Evolutionary conservation across 2,329 filamentous ascomycete species (phyloP), one percentile per base, ranked within the genome.

Genomic region (Sodiomyces alkalinus): DNA sequence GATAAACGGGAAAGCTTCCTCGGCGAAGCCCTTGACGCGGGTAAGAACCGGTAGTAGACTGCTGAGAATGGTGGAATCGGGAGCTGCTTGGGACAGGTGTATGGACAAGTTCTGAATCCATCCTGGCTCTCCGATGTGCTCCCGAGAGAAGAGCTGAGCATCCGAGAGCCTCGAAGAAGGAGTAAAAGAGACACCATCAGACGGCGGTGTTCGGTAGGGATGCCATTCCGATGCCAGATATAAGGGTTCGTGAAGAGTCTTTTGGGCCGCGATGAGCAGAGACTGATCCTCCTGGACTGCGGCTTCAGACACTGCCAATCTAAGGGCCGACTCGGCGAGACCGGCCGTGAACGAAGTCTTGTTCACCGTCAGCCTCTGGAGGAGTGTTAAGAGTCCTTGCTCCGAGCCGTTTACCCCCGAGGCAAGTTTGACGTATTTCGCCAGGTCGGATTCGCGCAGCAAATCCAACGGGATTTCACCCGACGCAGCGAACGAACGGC

Each of bases 401-500:
- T 77, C 74, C 0, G 80, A 83, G 19, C 58, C 55, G 33, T 58
- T 56, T n/a, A 55, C 49, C 2, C 53, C 62, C 39, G 45, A 59
- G 26, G 53, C 62, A 30, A 54, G 51, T 41, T 51, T 62, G 37
- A 49, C 53, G 41, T 60, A 74, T 39, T 60, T 53, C 10, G 55
- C 50, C 5, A 78, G 49, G 11, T 56, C 56, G 2, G 71, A 73
- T 44, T 80, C 75, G 16, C 62, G 58, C 2, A 77, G 48, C 25
- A 80, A 57, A 27, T 68, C 68, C 19, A 58, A 48, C 11, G 73
- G 68, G 5, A 82, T 64, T 30, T 71, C 61, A 2, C 85, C 85
- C 17, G 74, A 80, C 11, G 80, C 68, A 21, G 78, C 74, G 51
- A 86, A 96, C 0, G 82, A 76, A 45, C 83, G 71, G 6, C 92